Base-by-base conservation (phyloP, 345 rosid genomes). In the Ceriops decandra region DNA sequence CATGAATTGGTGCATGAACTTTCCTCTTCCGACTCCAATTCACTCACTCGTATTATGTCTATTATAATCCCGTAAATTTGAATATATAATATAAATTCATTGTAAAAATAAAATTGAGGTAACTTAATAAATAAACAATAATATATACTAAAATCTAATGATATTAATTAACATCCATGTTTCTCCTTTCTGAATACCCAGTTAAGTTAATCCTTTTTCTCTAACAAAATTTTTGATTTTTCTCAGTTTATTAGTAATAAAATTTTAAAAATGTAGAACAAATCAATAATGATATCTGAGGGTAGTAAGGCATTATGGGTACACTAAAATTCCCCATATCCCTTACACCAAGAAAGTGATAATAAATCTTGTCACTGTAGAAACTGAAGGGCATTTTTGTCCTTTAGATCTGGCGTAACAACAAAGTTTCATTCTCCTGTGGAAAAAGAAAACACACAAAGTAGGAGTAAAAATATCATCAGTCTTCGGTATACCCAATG, bases 381-480 rank as follows among this genome's bases (percentile, higher is more conserved):
- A 79, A 74, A 74, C 77, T 63, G 65, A 73, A 77, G 63, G 64
- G 69, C 79, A 63, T 76, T 76, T 52, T 33, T 49, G 72, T 67
- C 80, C 78, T 63, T 76, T 74, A 68, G 69, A 52, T 64, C 74
- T 68, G 42, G 68, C 68, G 80, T 24, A 76, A 76, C 57, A 76
- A 78, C 75, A 81, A 66, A 76, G 81, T 80, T 81, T 67, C 79
- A 68, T 63, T 76, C 78, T 80, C 96, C 90, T 86, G 96, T 77
- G 52, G 80, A 85, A 79, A 47, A 71, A 76, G 35, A 76, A 68
- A 65, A 72, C 70, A 79, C 49, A 72, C 60, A 83, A 80, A 66
- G 78, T 75, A 62, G 64, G 60, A 85, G 79, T 31, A 80, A 75
- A 78, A 77, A 69, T 73, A 26, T 57, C 69, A 84, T 90, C 86